Evolutionary conservation across 345 rosid species (phyloP).

Genomic region (Gossypioides kirkii): DNA sequence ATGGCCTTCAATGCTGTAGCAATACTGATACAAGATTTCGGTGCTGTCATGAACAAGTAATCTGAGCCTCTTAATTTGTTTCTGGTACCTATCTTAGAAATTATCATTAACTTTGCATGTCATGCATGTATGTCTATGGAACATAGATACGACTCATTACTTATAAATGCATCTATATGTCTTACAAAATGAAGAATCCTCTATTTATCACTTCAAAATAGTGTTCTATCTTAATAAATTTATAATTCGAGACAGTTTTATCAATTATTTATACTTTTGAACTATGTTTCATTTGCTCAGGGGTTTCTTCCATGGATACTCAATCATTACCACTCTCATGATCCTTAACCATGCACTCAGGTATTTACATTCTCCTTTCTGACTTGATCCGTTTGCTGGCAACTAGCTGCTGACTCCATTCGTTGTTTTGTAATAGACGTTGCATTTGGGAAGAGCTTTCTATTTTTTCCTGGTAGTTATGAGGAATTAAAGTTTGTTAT

Average conservation of each 20-base stretch:
- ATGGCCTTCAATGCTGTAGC: conserved; percentile 94
- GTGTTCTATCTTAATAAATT: conserved; percentile 2
- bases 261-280: conserved; percentile 7
- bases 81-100: conserved; percentile 4
- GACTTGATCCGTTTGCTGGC: conserved; percentile 9
- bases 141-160: neutral
- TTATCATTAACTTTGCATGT: neutral
- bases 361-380: conserved; percentile 33
- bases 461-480: neutral
- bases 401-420: conserved; percentile 18
- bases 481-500: neutral
- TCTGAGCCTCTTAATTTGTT: conserved; percentile 18
- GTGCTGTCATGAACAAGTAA: conserved; percentile 84
- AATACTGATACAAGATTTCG: conserved; percentile 83
- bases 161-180: neutral
- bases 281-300: conserved; percentile 29
- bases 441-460: neutral
- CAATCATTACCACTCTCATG: conserved; percentile 76
- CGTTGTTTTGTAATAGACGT: conserved; percentile 8
- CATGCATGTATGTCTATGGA: neutral
- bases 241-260: neutral
- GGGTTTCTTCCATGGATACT: conserved; percentile 98
- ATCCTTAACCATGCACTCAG: conserved; percentile 96
- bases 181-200: neutral
- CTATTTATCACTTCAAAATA: neutral